A percentile compares a stretch with the other conserved stretches of the same genome.
These are phyloP conservation scores for Rhododendron simsii DNA, from an alignment of 148 eudicot genomes.

Conservation along the genomic window DNA sequence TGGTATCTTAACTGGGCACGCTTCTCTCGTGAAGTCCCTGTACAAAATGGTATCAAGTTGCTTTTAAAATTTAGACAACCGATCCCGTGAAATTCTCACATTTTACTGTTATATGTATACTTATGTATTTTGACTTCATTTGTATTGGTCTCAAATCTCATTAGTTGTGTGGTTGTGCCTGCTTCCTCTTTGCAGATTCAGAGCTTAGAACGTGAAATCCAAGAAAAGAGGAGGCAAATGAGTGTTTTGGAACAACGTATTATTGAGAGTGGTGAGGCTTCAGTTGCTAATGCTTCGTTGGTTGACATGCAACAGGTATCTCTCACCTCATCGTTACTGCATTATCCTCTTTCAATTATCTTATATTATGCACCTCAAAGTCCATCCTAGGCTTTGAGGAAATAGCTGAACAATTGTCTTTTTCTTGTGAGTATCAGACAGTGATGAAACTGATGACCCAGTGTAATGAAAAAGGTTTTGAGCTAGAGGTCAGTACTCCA, in stretches of 20 bases:
- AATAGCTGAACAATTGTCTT: constrained; percentile 1
- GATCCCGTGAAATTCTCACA: neutral
- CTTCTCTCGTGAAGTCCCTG: neutral
- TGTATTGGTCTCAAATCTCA: neutral
- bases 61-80: neutral
- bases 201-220: constrained; percentile 78
- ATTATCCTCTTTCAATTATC: neutral
- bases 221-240: constrained; percentile 83
- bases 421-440: constrained; percentile 43
- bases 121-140: neutral
- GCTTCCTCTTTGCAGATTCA: constrained; percentile 51
- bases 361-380: neutral
- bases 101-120: neutral
- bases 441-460: constrained; percentile 73
- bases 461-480: constrained; percentile 85
- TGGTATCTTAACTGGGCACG: neutral
- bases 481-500: constrained; percentile 67
- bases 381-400: neutral
- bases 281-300: constrained; percentile 73
- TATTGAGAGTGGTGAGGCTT: constrained; percentile 71
- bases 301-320: constrained; percentile 92
- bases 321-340: constrained; percentile 4
- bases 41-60: neutral
- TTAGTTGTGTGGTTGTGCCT: neutral
- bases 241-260: constrained; percentile 83